These are phyloP conservation scores for Thelonectria discophora DNA, from an alignment of 2,329 filamentous ascomycete genomes.

Conservation along the genomic window DNA sequence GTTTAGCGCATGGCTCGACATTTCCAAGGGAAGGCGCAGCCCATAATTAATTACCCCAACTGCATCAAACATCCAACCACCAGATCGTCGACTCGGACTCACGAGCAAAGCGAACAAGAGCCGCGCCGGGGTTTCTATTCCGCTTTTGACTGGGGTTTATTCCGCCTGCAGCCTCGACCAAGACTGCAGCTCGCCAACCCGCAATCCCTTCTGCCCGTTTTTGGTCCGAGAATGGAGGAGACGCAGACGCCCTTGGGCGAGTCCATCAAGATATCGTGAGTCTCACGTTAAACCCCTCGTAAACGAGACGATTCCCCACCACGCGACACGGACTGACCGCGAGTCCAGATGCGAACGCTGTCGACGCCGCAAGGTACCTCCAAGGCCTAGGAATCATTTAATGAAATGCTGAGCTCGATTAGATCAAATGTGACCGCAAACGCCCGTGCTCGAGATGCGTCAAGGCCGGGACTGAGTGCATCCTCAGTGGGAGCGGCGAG, in stretches of 20 bases:
- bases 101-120: too few relatives aligned
- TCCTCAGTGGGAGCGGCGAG: slow-evolving; percentile 52
- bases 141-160: slow-evolving; percentile 1
- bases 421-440: slow-evolving; percentile 64
- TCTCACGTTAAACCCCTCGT: slow-evolving; percentile 20
- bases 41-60: slow-evolving; percentile 10
- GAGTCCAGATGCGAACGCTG: slow-evolving; percentile 54
- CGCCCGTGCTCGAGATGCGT: slow-evolving; percentile 60
- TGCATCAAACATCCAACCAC: slow-evolving; percentile 23
- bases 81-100: background rate
- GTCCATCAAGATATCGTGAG: slow-evolving; percentile 50
- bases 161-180: background rate
- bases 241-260: slow-evolving; percentile 49
- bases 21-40: background rate
- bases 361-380: slow-evolving; percentile 52
- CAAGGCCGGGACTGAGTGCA: slow-evolving; percentile 52
- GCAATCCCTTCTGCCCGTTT: too few relatives aligned
- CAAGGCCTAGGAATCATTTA: background rate
- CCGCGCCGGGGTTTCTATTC: too few relatives aligned
- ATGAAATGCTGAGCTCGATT: background rate
- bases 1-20: slow-evolving; percentile 27
- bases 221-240: slow-evolving; percentile 41
- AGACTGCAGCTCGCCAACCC: background rate
- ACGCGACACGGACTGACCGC: slow-evolving; percentile 11
- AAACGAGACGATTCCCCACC: slow-evolving; percentile 10